Percentiles rank a stretch among this genome's conserved stretches.
These are phyloP conservation scores for Vaccinium macrocarpon DNA, from an alignment of 148 eudicot species.

Conservation along the genomic window DNA sequence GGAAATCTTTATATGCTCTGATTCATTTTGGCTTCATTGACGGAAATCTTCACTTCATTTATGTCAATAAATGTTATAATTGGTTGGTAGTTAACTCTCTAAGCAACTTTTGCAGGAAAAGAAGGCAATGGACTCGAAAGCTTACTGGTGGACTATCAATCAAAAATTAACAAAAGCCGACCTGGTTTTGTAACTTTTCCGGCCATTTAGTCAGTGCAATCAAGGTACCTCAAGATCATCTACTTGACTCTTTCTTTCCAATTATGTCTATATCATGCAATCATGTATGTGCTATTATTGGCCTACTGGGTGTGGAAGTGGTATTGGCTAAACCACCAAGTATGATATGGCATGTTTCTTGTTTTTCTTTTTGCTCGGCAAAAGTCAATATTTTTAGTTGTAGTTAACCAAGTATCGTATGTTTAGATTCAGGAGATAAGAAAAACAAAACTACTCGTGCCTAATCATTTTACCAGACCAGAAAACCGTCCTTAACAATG, in stretches of 20 bases:
- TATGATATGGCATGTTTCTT: no score
- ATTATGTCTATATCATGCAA: neutral
- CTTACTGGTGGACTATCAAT: neutral
- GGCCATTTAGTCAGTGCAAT: neutral
- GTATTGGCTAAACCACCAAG: neutral
- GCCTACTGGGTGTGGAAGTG: neutral
- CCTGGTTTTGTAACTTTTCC: neutral
- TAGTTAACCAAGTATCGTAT: neutral
- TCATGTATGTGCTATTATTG: neutral
- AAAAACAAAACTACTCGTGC: neutral
- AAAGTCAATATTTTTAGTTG: no score
- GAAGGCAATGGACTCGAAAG: conserved; percentile 9
- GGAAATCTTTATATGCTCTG: neutral
- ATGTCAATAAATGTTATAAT: neutral
- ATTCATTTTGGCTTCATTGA: neutral
- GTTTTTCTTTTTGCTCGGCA: no score
- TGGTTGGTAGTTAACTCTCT: neutral
- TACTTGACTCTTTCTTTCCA: neutral
- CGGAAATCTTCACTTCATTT: neutral
- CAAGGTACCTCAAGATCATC: conserved; percentile 5
- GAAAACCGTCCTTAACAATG: neutral
- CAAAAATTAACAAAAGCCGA: neutral
- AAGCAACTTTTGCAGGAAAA: conserved; percentile 6
- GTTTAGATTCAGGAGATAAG: neutral
- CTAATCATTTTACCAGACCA: neutral